Base-by-base conservation (phyloP, 2,329 filamentous ascomycete species). In the Botrytis tulipae region DNA sequence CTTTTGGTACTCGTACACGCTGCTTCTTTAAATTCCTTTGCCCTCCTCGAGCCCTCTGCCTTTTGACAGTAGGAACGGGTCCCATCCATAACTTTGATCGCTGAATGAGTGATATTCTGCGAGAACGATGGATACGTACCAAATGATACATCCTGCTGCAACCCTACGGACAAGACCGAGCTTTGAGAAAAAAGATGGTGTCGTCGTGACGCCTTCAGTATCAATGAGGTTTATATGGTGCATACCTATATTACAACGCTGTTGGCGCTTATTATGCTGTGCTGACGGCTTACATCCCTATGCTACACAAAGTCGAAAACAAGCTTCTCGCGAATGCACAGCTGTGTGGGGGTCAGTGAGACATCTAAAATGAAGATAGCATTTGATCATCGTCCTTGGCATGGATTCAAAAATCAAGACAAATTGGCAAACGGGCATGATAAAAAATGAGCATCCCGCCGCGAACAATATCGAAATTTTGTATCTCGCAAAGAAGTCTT, bases 321-420 rank as follows among this genome's bases (percentile, higher is more conserved):
- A 69, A 57, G 66, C 65, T 67, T 67, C 65, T 67, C 29, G 29
- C 65, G 29, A 51, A 63, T 63, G 61, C 61, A 63, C 37, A 29
- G 9, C 9, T 22, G 18, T 48, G 44, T 44, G 16, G 42, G 29
- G 42, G 40, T 37, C 29, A n/a, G 46, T 67, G 29, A 62, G 35
- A 42, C 60, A 62, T n/a, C 60, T 5, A 16, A 61, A 40, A 57
- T 29, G n/a, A 18, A 29, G 14, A 57, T 29, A 4, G 51, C 3
- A 9, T 29, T 57, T 4, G 1, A 29, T 32, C 51, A 57, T 18
- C n/a, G n/a, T 57, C 12, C 51, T 54, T 54, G 51, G 25, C 51
- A 54, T 54, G n/a, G 51, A 54, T 18, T 54, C 8, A 16, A 25
- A 25, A 54, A 54, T 54, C 0, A 54, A 54, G 48, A 54, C 51